Conservation (phyloP, 2,329 filamentous ascomycete genomes). For the Claviceps sp. region DNA sequence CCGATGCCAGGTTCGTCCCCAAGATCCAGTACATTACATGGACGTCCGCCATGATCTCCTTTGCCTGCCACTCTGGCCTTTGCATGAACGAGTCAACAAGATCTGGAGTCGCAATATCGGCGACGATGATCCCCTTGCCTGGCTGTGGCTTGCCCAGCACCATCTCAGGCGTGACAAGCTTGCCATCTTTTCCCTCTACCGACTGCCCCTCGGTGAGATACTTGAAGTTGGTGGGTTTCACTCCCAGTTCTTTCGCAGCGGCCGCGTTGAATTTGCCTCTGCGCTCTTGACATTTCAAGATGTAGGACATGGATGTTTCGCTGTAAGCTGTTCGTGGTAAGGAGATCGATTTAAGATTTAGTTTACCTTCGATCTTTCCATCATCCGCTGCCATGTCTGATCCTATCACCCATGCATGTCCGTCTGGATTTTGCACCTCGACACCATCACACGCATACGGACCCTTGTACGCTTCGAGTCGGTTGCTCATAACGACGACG, state of each 20-base stretch:
- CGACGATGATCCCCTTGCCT: slow-evolving; percentile 63
- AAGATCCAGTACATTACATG: slow-evolving; percentile 70
- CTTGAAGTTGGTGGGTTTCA: slow-evolving; percentile 45
- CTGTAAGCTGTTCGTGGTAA: slow-evolving; percentile 59
- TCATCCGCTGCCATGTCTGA: slow-evolving; percentile 7
- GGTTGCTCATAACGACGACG: slow-evolving; percentile 52
- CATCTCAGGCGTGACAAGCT: slow-evolving; percentile 70
- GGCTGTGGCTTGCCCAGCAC: slow-evolving; percentile 56
- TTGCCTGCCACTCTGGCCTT: slow-evolving; percentile 58
- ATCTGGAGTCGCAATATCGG: slow-evolving; percentile 60
- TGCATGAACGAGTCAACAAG: slow-evolving; percentile 59
- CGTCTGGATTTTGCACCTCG: slow-evolving; percentile 10
- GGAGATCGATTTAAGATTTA: slow-evolving; percentile 14
- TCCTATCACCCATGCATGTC: slow-evolving; percentile 16
- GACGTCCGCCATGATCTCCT: slow-evolving; percentile 53
- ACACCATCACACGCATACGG: slow-evolving; percentile 26
- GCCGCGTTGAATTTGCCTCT: slow-evolving; percentile 68
- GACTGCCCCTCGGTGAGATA: slow-evolving; percentile 48
- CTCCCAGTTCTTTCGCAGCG: slow-evolving; percentile 50
- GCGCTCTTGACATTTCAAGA: slow-evolving; percentile 62
- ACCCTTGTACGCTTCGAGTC: slow-evolving; percentile 56
- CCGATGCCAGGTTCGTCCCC: slow-evolving; percentile 49
- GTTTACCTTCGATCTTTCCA: slow-evolving; percentile 5
- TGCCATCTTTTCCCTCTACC: slow-evolving; percentile 51
- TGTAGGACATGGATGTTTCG: slow-evolving; percentile 66